Percentiles rank a stretch among this genome's conserved stretches.
Evolutionary conservation across 192 early-diverging fungal genomes (phyloP).

Genomic region (Phlyctochytrium planicorne): DNA sequence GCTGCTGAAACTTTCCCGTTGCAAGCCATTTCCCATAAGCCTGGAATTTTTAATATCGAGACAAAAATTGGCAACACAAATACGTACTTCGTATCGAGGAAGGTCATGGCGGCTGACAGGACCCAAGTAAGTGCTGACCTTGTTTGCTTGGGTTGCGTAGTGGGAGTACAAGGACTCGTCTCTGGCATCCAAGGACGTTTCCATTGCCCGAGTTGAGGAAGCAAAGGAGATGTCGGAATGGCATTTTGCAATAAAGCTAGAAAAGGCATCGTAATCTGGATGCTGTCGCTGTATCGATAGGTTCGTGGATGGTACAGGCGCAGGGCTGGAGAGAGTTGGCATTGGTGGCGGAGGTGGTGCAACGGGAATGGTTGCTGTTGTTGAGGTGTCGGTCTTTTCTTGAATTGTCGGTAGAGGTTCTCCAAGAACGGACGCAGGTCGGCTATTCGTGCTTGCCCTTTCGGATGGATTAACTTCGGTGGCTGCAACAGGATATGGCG

Average conservation of each 20-base stretch:
- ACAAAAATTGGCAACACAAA: constrained; percentile 4
- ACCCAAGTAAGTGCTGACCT: constrained; percentile 18
- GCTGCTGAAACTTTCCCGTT: constrained; percentile 30
- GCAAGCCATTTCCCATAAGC: constrained; percentile 43
- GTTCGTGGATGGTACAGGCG: neutral
- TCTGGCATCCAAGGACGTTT: constrained; percentile 19
- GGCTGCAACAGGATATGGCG: neutral
- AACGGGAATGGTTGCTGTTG: neutral
- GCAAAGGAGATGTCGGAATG: neutral
- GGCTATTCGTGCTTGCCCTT: no score
- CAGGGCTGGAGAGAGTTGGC: neutral
- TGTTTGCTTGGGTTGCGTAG: constrained; percentile 25
- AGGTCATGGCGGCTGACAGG: constrained; percentile 2
- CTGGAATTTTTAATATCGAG: no score
- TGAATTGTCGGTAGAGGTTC: neutral
- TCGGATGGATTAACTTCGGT: no score
- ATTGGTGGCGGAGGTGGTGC: neutral
- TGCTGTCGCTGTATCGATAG: constrained; percentile 12
- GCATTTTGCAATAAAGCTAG: constrained; percentile 14
- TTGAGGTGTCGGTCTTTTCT: neutral
- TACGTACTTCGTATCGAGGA: constrained; percentile 5
- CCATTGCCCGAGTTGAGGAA: neutral
- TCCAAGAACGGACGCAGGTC: constrained; percentile 4
- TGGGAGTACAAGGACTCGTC: constrained; percentile 32
- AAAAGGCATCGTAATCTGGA: constrained; percentile 29